Evolutionary conservation across 768 basidiomycete genomes (phyloP).

Genomic region (Lentinula detonsa): DNA sequence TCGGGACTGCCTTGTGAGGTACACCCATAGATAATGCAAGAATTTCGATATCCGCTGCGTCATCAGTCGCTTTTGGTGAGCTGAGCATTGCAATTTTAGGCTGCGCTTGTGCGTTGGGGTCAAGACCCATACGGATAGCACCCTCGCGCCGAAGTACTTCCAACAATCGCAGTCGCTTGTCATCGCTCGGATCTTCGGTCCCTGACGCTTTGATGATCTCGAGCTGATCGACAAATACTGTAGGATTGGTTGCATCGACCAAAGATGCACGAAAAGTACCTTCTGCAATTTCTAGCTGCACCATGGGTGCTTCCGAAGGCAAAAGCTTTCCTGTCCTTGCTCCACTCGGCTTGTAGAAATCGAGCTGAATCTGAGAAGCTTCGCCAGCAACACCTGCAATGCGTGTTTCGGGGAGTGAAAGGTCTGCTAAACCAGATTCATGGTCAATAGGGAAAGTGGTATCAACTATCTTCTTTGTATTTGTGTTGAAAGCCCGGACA

Average conservation of each 20-base stretch:
- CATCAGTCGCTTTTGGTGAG: constrained; percentile 19
- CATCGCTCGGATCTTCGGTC: background rate
- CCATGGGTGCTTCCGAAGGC: constrained; percentile 48
- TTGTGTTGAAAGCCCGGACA: constrained; percentile 63
- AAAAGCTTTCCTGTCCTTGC: constrained; percentile 68
- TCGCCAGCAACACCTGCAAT: constrained; percentile 68
- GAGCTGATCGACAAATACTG: constrained; percentile 48
- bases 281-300: constrained; percentile 30
- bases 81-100: constrained; percentile 64
- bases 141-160: constrained; percentile 52
- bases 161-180: constrained; percentile 21
- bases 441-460: constrained; percentile 61
- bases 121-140: constrained; percentile 57
- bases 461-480: constrained; percentile 63
- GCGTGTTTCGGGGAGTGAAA: constrained; percentile 42
- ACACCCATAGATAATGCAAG: constrained; percentile 69
- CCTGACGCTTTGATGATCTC: constrained; percentile 26
- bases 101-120: constrained; percentile 57
- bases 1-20: constrained; percentile 63
- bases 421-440: constrained; percentile 28
- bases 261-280: constrained; percentile 35
- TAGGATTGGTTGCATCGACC: constrained; percentile 73
- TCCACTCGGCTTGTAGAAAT: constrained; percentile 62
- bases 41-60: constrained; percentile 42
- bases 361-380: constrained; percentile 58